A percentile compares a stretch with the other conserved stretches of the same genome.
Evolutionary conservation across 306 rosid genomes (phyloP).

Genomic region (Ormosia emarginata): DNA sequence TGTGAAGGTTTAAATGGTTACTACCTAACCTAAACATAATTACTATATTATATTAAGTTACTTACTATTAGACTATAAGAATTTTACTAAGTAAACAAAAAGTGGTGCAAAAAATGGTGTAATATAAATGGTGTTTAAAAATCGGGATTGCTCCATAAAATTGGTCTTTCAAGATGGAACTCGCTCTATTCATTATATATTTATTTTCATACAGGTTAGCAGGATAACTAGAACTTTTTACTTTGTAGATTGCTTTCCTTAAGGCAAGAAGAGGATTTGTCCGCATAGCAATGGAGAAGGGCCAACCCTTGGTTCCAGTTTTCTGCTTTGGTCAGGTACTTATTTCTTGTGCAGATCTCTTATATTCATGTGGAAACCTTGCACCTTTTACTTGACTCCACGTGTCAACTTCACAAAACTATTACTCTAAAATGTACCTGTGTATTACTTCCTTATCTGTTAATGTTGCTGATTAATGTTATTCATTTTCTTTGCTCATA

Average conservation of each 20-base stretch:
- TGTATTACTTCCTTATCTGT: background rate
- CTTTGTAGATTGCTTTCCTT: constrained; percentile 65
- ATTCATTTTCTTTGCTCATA: background rate
- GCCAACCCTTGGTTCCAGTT: constrained; percentile 84
- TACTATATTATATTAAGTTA: too few relatives aligned
- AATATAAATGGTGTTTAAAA: too few relatives aligned
- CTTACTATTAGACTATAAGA: too few relatives aligned
- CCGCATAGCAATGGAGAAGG: constrained; percentile 80
- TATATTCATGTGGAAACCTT: background rate
- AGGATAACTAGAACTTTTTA: background rate
- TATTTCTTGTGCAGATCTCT: background rate
- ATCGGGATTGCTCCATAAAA: background rate
- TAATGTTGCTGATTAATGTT: background rate
- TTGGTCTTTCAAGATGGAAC: background rate
- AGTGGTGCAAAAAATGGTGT: too few relatives aligned
- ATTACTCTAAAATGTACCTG: background rate
- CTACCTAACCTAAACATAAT: too few relatives aligned
- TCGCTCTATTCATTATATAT: background rate
- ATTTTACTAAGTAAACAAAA: too few relatives aligned
- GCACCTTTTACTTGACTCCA: constrained; percentile 1
- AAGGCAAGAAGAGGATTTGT: constrained; percentile 91
- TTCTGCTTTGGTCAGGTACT: constrained; percentile 96
- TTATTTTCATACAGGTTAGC: background rate
- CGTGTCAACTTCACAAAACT: background rate
- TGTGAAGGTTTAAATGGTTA: too few relatives aligned